A percentile compares a stretch with the other conserved stretches of the same genome.
Evolutionary conservation across 2,329 filamentous ascomycete species (phyloP).

Genomic region (Simplicillium aogashimaense): DNA sequence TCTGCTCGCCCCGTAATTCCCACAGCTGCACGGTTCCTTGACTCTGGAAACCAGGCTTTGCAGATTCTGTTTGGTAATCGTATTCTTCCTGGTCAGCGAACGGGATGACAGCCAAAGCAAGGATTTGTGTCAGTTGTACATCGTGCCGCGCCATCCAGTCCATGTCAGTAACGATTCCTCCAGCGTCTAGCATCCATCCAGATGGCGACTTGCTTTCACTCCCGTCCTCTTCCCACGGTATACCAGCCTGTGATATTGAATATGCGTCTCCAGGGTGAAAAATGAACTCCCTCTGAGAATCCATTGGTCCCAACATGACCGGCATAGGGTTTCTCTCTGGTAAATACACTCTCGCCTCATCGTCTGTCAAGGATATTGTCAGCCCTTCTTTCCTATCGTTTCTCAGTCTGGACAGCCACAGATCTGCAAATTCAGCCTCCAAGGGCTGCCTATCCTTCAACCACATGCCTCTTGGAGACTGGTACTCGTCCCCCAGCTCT

Average conservation of each 20-base stretch:
- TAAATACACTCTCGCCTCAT: conserved; percentile 19
- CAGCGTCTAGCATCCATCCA: conserved; percentile 45
- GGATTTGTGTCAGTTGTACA: conserved; percentile 29
- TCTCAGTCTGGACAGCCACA: conserved; percentile 10
- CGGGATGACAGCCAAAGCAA: conserved; percentile 42
- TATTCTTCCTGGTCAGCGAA: conserved; percentile 37
- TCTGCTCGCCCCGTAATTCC: conserved; percentile 27
- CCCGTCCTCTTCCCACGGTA: conserved; percentile 17
- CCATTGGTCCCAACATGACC: conserved; percentile 21
- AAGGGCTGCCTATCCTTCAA: conserved; percentile 17
- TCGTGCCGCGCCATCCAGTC: conserved; percentile 36
- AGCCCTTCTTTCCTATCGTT: conserved; percentile 20
- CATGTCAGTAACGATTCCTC: conserved; percentile 41
- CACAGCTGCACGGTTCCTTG: conserved; percentile 43
- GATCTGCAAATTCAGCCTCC: conserved; percentile 21
- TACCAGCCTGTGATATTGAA: conserved; percentile 16
- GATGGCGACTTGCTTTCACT: conserved; percentile 14
- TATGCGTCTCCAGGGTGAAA: conserved; percentile 16
- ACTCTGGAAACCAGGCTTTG: conserved; percentile 26
- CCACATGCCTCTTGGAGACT: conserved; percentile 28
- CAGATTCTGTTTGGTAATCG: conserved; percentile 24
- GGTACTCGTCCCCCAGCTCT: background rate
- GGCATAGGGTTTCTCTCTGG: conserved; percentile 17
- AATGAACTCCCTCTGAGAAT: conserved; percentile 17
- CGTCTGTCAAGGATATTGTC: conserved; percentile 8